A percentile compares a stretch with the other conserved stretches of the same genome.
phyloP scores from a whole-genome alignment of 352 stramenopile genomes.

The Phytophthora niederhauseri region DNA sequence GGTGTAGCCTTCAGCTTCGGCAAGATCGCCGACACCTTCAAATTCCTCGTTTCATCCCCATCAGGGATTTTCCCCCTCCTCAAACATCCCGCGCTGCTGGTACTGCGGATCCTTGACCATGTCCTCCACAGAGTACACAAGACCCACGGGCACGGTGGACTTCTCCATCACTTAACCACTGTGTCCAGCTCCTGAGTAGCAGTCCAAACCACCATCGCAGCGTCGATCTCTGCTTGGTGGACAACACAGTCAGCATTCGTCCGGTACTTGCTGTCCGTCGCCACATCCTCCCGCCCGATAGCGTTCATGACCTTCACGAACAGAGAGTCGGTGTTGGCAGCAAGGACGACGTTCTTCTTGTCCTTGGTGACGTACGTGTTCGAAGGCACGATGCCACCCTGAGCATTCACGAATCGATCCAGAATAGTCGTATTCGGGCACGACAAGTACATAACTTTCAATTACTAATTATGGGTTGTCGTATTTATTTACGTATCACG shows the following conservation, averaged over 20 bases:
- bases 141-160: conserved; percentile 59
- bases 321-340: conserved; percentile 85
- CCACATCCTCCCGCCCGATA: conserved; percentile 68
- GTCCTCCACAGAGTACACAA: conserved; percentile 84
- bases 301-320: conserved; percentile 83
- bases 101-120: conserved; percentile 81
- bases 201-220: conserved; percentile 60
- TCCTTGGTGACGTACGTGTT: conserved; percentile 88
- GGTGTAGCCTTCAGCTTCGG: conserved; percentile 73
- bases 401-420: conserved; percentile 82
- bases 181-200: conserved; percentile 49
- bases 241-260: conserved; percentile 74
- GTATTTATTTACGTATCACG: no score
- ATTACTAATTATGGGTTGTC: no score
- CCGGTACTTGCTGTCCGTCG: conserved; percentile 55
- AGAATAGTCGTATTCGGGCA: conserved; percentile 87
- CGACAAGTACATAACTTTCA: no score
- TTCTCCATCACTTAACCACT: conserved; percentile 68
- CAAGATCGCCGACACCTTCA: conserved; percentile 80
- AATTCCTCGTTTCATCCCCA: conserved; percentile 32
- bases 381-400: conserved; percentile 86
- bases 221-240: conserved; percentile 68
- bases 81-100: conserved; percentile 78
- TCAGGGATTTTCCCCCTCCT: conserved; percentile 61
- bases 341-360: conserved; percentile 87